phyloP scores from a whole-genome alignment of 495 filamentous ascomycete genomes.

The Evernia prunastri region DNA sequence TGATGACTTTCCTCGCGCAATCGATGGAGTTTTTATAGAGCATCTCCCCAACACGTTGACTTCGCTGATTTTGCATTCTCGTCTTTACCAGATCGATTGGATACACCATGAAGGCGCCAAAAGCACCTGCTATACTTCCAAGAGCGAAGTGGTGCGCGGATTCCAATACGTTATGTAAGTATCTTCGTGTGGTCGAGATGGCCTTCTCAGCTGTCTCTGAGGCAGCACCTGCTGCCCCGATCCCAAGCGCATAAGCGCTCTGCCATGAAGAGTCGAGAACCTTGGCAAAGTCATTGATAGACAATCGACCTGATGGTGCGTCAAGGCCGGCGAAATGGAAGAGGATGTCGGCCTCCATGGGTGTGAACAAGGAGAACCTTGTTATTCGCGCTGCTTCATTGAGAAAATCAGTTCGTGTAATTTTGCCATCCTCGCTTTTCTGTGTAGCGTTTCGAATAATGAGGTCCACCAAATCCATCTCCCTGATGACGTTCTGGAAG shows the following conservation, averaged over 20 bases:
- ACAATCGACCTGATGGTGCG: conserved; percentile 76
- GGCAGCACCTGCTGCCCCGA: conserved; percentile 37
- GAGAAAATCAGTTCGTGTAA: conserved; percentile 87
- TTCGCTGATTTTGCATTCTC: conserved; percentile 94
- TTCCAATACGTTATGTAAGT: conserved; percentile 60
- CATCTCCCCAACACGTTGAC: conserved; percentile 68
- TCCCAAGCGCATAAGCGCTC: conserved; percentile 43
- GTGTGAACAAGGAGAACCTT: conserved; percentile 89
- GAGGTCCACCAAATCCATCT: conserved; percentile 95
- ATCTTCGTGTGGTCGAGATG: conserved; percentile 38
- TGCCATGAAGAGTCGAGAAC: conserved; percentile 92
- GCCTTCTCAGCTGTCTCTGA: conserved; percentile 45
- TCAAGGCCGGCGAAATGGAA: conserved; percentile 97
- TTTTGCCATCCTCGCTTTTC: conserved; percentile 84
- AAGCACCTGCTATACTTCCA: conserved; percentile 86
- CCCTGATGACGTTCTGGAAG: conserved; percentile 91
- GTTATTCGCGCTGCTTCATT: conserved; percentile 88
- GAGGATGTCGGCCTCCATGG: conserved; percentile 97
- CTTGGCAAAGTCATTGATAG: conserved; percentile 80
- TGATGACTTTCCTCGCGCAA: conserved; percentile 84
- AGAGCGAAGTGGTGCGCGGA: conserved; percentile 85
- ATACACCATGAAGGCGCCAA: conserved; percentile 98
- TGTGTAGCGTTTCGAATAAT: conserved; percentile 78
- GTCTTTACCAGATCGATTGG: conserved; percentile 99
- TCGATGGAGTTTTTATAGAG: conserved; percentile 96